These are phyloP conservation scores for Clausena lansium DNA, from an alignment of 345 rosid genomes.

Conservation along the genomic window DNA sequence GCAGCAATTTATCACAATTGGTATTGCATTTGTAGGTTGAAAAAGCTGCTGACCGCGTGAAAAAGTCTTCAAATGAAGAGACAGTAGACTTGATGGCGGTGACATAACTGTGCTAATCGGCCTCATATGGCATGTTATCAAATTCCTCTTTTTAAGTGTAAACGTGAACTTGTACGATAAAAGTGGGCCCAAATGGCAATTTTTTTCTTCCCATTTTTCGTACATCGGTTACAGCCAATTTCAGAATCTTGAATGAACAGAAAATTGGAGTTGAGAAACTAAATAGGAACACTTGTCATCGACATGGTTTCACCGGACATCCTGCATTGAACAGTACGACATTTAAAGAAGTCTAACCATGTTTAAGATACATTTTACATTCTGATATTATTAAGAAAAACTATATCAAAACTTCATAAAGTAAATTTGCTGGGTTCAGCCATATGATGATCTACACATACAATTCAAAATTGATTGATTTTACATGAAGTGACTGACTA, in stretches of 20 bases:
- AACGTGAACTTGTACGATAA: too few relatives aligned
- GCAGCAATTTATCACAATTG: not conserved
- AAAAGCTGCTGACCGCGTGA: constrained; percentile 52
- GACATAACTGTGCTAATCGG: too few relatives aligned
- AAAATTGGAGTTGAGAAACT: not conserved
- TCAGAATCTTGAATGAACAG: not conserved
- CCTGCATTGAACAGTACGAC: not conserved
- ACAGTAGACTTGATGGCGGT: too few relatives aligned
- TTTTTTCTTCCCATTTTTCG: too few relatives aligned
- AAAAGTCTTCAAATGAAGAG: constrained; percentile 42
- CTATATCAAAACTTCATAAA: not conserved
- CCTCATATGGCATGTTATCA: too few relatives aligned
- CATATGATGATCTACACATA: not conserved
- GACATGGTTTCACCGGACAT: not conserved
- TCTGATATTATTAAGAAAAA: too few relatives aligned
- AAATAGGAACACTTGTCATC: not conserved
- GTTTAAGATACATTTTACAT: too few relatives aligned
- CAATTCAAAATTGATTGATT: constrained; percentile 6
- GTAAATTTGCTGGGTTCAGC: not conserved
- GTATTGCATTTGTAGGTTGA: constrained; percentile 42
- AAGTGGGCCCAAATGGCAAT: too few relatives aligned
- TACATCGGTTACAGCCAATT: too few relatives aligned
- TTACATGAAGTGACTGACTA: not conserved
- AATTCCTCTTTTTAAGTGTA: too few relatives aligned
- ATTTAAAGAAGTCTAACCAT: not conserved